Evolutionary conservation across 1,284 basidiomycete species (phyloP), one percentile per base, ranked within the genome.

Genomic region (Ustilago hordei): DNA sequence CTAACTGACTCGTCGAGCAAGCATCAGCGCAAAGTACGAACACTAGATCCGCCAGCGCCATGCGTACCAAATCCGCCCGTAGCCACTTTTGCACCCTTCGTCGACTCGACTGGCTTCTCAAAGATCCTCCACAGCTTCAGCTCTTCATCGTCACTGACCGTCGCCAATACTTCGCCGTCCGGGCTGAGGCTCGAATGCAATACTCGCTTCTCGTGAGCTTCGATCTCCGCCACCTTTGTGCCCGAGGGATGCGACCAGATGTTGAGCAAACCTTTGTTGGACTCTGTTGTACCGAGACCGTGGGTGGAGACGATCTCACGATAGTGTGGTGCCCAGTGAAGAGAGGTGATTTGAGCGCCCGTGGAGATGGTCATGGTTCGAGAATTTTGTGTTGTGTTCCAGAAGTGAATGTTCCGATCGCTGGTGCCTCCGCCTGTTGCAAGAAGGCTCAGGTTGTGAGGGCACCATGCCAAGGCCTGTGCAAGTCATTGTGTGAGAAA

Each of bases 401-500:
- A 97, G 72, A 97, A 90, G 85, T 98, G 93, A 80, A 98, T 93
- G 31, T 92, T 94, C 45, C 94, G 93, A 85, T 99, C 96, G 72
- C 93, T 93, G 0, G 95, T 95, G 0, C 97, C 97, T 1, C 97
- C 97, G 0, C 97, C 97, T 0, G 93, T 92, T 0, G 96, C 96
- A 55, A 99, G 90, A 8, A 99, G 89, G 9, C 93, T 92, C 0
- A 92, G 91, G 87, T 96, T 94, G 95, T 96, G 98, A 0, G 96
- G 95, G 79, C 94, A 98, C 95, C 97, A 99, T 0, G 95, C 94
- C 53, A 99, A 88, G 0, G 95, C 95, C 56, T 58, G 12, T 8
- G 11, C 3, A n/a, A 36, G 17, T 17, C n/a, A 45, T 45, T 13
- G 9, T 39, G 19, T 9, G 34, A 39, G 54, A 38, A 15, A 39